phyloP scores from a whole-genome alignment of 2,329 filamentous ascomycete genomes.

The Sporothrix pseudoabietina region DNA sequence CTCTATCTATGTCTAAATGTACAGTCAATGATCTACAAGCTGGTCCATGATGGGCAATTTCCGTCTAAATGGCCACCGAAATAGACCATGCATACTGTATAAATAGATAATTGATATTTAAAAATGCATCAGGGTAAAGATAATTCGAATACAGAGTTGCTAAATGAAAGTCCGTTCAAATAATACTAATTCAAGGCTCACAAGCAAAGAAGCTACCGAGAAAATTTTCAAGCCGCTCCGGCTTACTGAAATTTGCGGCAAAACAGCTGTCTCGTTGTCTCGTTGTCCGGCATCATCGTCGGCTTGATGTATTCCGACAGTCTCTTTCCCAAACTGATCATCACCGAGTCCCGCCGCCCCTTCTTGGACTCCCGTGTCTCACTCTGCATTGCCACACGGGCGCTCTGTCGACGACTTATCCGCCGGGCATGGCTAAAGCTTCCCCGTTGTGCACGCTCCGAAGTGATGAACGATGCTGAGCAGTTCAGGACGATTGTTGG shows the following conservation, averaged over 20 bases:
- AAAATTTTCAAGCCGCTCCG: background rate
- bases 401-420: background rate
- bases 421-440: background rate
- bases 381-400: background rate
- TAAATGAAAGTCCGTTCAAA: too few species aligned
- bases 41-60: constrained; percentile 5
- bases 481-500: background rate
- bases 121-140: background rate
- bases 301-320: constrained; percentile 27
- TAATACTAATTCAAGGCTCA: background rate
- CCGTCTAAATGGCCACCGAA: background rate
- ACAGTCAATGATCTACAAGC: background rate
- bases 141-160: too few species aligned
- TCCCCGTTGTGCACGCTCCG: background rate
- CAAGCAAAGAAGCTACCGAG: background rate
- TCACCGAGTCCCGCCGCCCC: background rate
- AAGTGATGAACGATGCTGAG: background rate
- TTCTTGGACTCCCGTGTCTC: background rate
- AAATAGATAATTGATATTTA: background rate
- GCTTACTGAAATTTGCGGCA: too few species aligned
- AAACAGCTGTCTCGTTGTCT: background rate
- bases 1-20: background rate
- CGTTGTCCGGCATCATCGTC: background rate
- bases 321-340: constrained; percentile 16
- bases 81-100: background rate